Percentiles rank a stretch among this genome's conserved stretches.
Conservation (phyloP, 2,329 filamentous ascomycete genomes). For the Aspergillus puulaauensis region DNA sequence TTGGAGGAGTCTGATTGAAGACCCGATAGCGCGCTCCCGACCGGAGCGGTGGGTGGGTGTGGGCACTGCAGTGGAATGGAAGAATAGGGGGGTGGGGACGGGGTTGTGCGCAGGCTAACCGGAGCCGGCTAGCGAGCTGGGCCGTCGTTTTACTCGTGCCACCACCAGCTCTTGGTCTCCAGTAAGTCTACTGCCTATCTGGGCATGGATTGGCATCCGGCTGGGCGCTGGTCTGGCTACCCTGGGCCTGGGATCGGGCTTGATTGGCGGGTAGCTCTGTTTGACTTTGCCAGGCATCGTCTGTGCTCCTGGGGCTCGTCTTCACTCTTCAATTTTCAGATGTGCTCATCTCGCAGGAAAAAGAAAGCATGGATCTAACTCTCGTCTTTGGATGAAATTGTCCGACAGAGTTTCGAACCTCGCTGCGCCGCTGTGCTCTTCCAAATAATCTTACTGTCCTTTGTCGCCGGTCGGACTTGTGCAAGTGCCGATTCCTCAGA, state of each 20-base stretch:
- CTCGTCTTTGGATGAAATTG: background rate
- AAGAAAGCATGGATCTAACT: background rate
- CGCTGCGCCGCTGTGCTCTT: too few relatives aligned
- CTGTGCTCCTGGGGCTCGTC: background rate
- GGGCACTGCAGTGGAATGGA: slow-evolving; percentile 9
- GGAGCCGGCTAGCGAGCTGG: slow-evolving; percentile 12
- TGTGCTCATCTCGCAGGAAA: background rate
- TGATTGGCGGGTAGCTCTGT: background rate
- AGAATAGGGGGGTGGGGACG: background rate
- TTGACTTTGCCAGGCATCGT: background rate
- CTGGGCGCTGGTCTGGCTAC: too few relatives aligned
- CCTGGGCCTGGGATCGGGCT: background rate
- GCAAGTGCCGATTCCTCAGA: too few relatives aligned
- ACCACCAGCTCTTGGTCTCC: too few relatives aligned
- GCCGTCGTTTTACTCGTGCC: background rate
- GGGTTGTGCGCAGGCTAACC: background rate
- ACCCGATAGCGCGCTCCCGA: slow-evolving; percentile 11
- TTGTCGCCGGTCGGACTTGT: too few relatives aligned
- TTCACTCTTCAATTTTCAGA: background rate
- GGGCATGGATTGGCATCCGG: too few relatives aligned
- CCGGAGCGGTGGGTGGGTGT: slow-evolving; percentile 23
- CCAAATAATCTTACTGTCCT: too few relatives aligned
- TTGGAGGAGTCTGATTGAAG: background rate
- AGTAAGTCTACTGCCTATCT: too few relatives aligned
- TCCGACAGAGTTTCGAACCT: too few relatives aligned